Base-by-base conservation (phyloP, 108 stramenopile genomes). In the Cyclotella cryptica region DNA sequence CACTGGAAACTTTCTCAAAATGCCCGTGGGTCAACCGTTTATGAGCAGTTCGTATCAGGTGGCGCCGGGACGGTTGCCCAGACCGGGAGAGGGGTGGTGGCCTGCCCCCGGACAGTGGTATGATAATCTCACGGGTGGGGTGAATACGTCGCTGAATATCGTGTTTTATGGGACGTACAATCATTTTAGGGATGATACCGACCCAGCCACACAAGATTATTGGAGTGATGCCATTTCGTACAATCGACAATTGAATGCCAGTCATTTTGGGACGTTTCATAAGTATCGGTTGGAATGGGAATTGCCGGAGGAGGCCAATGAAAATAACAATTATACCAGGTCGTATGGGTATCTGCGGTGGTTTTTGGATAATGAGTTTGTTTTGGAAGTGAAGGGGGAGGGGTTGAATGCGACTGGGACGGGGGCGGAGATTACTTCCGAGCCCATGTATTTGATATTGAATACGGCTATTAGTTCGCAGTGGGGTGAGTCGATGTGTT, bases 251-350 rank as follows among this genome's bases (percentile, higher is more conserved):
- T 74, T 99, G 47, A 75, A 84, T 45, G 74, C 43, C 41, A 84
- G 47, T 46, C 88, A 97, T 79, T 99, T 97, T 86, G 86, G 91
- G 9, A 61, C 68, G n/a, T 75, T 80, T n/a, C 97, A 98, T 77
- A 76, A 55, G 35, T 99, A 97, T 83, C 72, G 97, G 42, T 66
- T 99, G n/a, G 97, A 99, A 78, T 99, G 98, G 98, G 91, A 95
- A 57, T 69, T 92, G 49, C 93, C 92, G 26, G 88, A 89, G 10
- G 79, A 84, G 5, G 77, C 45, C 1, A 73, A 40, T 11, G 80
- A 69, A 35, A 79, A 26, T 7, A 80, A 78, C 55, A 81, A 81
- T 41, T 66, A 44, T 62, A 72, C 74, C 52, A 30, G 53, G n/a
- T 35, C 39, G 55, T 60, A 86, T 66, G 93, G 93, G 4, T 93